Conservation (phyloP, 805 yeast species). For the Saturnispora quitensis region DNA sequence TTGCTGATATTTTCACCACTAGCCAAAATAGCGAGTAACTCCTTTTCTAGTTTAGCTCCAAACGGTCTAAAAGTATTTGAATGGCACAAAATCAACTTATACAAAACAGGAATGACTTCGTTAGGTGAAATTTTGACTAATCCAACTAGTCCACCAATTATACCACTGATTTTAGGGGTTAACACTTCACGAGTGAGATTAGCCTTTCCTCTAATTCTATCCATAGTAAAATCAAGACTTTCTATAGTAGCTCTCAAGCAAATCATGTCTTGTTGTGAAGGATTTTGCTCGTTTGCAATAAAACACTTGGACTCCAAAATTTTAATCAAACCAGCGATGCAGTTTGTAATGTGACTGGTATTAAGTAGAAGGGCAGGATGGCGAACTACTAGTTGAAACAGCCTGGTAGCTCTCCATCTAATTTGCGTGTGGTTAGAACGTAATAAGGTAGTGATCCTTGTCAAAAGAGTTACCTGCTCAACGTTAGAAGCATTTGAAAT, state of each 20-base stretch:
- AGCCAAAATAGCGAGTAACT: constrained; percentile 30
- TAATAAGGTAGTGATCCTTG: constrained; percentile 35
- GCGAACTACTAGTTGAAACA: constrained; percentile 31
- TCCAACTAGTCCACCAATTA: constrained; percentile 46
- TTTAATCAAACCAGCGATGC: constrained; percentile 32
- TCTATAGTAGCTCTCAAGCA: constrained; percentile 31
- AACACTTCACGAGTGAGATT: constrained; percentile 74
- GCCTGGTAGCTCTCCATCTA: constrained; percentile 54
- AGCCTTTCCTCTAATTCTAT: constrained; percentile 65
- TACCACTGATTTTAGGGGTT: constrained; percentile 65
- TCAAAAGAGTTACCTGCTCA: constrained; percentile 42
- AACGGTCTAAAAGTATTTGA: constrained; percentile 78
- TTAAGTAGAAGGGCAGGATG: constrained; percentile 27
- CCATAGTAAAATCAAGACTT: constrained; percentile 33
- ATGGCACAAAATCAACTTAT: constrained; percentile 42
- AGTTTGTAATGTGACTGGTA: constrained; percentile 31
- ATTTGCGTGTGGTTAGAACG: constrained; percentile 35
- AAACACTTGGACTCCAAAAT: constrained; percentile 32
- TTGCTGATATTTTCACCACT: constrained; percentile 28
- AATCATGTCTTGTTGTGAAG: constrained; percentile 17
- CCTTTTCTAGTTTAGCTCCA: constrained; percentile 50
- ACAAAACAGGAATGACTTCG: constrained; percentile 32
- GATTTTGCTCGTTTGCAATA: constrained; percentile 24
- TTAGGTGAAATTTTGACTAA: constrained; percentile 32
- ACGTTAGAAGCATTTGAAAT: constrained; percentile 32